phyloP scores from a whole-genome alignment of 257 asterid species.

The Primulina tabacum region DNA sequence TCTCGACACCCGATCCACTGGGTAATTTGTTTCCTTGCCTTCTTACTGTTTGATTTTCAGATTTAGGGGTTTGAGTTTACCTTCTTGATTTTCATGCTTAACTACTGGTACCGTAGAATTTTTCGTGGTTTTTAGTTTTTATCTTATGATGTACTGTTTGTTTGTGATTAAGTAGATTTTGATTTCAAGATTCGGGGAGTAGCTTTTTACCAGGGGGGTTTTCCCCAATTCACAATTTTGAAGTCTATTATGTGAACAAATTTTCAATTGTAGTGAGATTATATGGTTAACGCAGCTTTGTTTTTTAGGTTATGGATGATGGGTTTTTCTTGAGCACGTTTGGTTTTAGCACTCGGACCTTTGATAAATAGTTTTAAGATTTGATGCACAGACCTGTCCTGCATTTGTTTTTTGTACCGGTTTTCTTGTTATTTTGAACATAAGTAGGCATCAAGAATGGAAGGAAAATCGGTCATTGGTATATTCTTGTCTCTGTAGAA shows the following conservation, averaged over 20 bases:
- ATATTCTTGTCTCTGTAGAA: too few species aligned
- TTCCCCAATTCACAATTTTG: neutral
- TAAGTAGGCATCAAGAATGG: too few species aligned
- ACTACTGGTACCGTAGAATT: neutral
- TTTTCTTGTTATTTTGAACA: too few species aligned
- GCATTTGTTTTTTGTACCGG: too few species aligned
- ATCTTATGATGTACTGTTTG: neutral
- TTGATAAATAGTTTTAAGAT: neutral
- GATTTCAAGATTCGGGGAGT: neutral
- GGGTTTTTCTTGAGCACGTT: neutral
- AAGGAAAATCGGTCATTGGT: too few species aligned
- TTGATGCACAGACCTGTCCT: too few species aligned
- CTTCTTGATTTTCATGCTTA: neutral
- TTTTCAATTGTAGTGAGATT: neutral
- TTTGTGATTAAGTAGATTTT: neutral
- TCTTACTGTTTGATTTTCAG: neutral
- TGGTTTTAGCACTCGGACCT: neutral
- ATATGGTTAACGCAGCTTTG: neutral
- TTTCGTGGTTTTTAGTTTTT: neutral
- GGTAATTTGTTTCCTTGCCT: slow-evolving; percentile 29
- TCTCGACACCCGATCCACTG: slow-evolving; percentile 40
- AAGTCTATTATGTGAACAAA: neutral
- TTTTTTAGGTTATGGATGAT: neutral
- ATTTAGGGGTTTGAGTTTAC: neutral
- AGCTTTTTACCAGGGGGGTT: neutral